These are phyloP conservation scores for Jaapia argillacea DNA, from an alignment of 768 basidiomycete species.

Conservation along the genomic window DNA sequence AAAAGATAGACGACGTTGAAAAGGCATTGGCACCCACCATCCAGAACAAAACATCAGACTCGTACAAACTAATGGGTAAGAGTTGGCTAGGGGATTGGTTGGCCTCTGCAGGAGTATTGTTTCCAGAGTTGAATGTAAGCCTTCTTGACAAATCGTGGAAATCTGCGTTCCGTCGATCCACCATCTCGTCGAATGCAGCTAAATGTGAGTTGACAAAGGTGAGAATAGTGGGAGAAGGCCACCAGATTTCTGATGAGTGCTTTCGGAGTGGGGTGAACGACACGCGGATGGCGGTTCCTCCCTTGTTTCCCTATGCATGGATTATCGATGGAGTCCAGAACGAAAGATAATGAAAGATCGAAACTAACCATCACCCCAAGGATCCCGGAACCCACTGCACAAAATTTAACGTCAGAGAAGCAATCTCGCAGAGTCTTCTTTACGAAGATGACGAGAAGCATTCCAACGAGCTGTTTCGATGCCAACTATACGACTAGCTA, in stretches of 20 bases:
- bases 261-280: constrained; percentile 34
- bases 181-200: constrained; percentile 76
- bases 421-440: constrained; percentile 38
- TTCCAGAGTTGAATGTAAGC: constrained; percentile 23
- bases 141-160: constrained; percentile 60
- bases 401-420: constrained; percentile 43
- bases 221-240: constrained; percentile 33
- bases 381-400: constrained; percentile 60
- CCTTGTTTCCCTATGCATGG: constrained; percentile 67
- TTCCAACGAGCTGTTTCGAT: constrained; percentile 77
- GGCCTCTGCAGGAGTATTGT: neutral
- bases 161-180: constrained; percentile 63
- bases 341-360: no score
- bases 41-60: constrained; percentile 71
- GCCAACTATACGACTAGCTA: constrained; percentile 42
- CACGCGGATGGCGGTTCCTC: constrained; percentile 58
- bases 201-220: constrained; percentile 80
- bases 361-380: constrained; percentile 64
- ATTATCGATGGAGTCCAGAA: constrained; percentile 1
- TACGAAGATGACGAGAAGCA: constrained; percentile 62
- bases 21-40: constrained; percentile 56
- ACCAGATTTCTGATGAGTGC: constrained; percentile 11
- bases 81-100: neutral
- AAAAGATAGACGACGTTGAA: no score
- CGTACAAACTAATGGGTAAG: constrained; percentile 30